A percentile compares a stretch with the other conserved stretches of the same genome.
phyloP scores from a whole-genome alignment of 73 alveolate species.

The Paramecium sonneborni region DNA sequence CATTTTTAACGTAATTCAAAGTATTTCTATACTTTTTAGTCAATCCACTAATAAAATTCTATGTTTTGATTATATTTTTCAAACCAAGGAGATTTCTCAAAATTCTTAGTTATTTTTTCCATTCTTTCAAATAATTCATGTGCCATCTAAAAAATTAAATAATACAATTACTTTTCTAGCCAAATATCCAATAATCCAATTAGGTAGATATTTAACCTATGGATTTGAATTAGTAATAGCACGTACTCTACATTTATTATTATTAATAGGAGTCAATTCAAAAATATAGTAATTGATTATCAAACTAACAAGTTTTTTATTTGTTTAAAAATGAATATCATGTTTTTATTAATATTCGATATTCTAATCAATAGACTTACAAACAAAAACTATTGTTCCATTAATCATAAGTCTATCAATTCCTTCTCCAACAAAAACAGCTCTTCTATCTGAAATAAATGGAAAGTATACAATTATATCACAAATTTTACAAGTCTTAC shows the following conservation, averaged over 20 bases:
- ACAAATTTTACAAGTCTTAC: slow-evolving; percentile 3
- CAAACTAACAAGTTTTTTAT: slow-evolving; percentile 21
- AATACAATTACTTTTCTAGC: slow-evolving; percentile 18
- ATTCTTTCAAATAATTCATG: slow-evolving; percentile 24
- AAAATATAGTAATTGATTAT: background rate
- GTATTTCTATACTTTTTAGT: slow-evolving; percentile 37
- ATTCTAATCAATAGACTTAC: slow-evolving; percentile 40
- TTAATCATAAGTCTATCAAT: slow-evolving; percentile 41
- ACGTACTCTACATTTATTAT: slow-evolving; percentile 5
- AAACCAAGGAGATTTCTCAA: slow-evolving; percentile 51
- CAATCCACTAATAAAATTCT: slow-evolving; percentile 17
- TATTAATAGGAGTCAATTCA: slow-evolving; percentile 37
- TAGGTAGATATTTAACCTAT: slow-evolving; percentile 7
- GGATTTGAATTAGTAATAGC: slow-evolving; percentile 32
- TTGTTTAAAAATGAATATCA: slow-evolving; percentile 1
- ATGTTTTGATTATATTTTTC: slow-evolving; percentile 1
- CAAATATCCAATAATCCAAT: background rate
- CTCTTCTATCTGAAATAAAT: slow-evolving; percentile 19
- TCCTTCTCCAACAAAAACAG: slow-evolving; percentile 52
- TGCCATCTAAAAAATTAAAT: background rate
- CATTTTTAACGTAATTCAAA: slow-evolving; percentile 40
- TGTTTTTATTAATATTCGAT: background rate
- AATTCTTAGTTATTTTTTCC: slow-evolving; percentile 6
- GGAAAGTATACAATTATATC: background rate
- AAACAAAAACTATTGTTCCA: slow-evolving; percentile 46